phyloP scores from a whole-genome alignment of 1,139 yeast genomes.

The Protomyces macrosporus region DNA sequence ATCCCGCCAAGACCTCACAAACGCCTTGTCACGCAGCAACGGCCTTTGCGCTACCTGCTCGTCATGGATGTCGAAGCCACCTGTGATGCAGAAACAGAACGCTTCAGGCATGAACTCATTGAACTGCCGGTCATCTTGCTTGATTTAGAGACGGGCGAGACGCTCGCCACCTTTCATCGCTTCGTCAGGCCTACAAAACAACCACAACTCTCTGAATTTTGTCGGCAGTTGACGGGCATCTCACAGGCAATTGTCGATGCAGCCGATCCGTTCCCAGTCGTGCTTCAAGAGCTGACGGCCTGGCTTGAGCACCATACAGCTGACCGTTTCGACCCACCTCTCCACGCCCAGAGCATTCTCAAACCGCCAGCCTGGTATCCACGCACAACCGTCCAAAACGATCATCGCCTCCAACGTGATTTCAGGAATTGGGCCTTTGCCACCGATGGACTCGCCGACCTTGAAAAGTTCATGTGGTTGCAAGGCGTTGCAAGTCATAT shows the following conservation, averaged over 20 bases:
- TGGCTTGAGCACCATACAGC: slow-evolving; percentile 30
- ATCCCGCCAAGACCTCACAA: background rate
- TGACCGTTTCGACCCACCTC: slow-evolving; percentile 4
- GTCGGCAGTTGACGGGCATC: slow-evolving; percentile 32
- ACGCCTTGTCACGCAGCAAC: background rate
- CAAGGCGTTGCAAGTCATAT: slow-evolving; percentile 30
- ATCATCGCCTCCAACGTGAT: slow-evolving; percentile 2
- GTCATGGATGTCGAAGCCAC: slow-evolving; percentile 35
- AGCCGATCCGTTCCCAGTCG: slow-evolving; percentile 33
- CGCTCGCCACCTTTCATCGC: slow-evolving; percentile 30
- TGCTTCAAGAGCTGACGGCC: slow-evolving; percentile 27
- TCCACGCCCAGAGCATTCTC: background rate
- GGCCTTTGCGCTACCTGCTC: slow-evolving; percentile 31
- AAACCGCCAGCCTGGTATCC: background rate
- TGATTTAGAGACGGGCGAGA: slow-evolving; percentile 29
- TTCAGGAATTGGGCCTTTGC: slow-evolving; percentile 33
- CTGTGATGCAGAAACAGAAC: slow-evolving; percentile 28
- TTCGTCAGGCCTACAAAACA: slow-evolving; percentile 28
- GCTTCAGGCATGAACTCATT: slow-evolving; percentile 33
- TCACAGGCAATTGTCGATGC: slow-evolving; percentile 27
- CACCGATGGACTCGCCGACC: slow-evolving; percentile 34
- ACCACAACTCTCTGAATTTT: slow-evolving; percentile 27
- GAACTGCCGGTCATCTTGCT: slow-evolving; percentile 33
- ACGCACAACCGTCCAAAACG: background rate
- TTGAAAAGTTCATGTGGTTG: slow-evolving; percentile 33